Evolutionary conservation across 1,284 basidiomycete species (phyloP), one percentile per base, ranked within the genome.

Genomic region (Ceratobasidium sp.): DNA sequence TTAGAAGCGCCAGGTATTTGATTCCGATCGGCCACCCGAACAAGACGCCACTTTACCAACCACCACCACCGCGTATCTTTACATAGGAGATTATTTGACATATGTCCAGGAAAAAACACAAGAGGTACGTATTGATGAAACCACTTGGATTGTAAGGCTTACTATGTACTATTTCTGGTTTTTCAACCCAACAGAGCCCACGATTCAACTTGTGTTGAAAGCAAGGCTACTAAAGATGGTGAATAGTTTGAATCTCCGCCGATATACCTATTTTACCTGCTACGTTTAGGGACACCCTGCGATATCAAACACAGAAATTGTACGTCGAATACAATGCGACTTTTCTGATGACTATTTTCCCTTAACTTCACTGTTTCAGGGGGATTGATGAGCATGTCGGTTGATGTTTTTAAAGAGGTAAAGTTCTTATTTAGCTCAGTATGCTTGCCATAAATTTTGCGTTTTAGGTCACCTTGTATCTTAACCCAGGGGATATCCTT

Each of bases 321-420:
- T 64, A 17, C 28, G 61, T 45, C n/a, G 7, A 7, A 39, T 11
- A 7, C 20, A 37, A 20, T 7, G n/a, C 23, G 31, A 8, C 28
- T n/a, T 11, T 23, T 33, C 20, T n/a, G 8, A n/a, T 10, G 39
- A 35, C 35, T 20, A 35, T 23, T 64, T 64, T 64, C 47, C 10
- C 37, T 28, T 54, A 37, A 54, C 51, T 23, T 39, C n/a, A 23
- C n/a, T 23, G 13, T 35, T 11, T 26, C 65, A 67, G 65, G 65
- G 47, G 23, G 35, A 20, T 65, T 75, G 26, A 37, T 64, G 49
- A 42, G n/a, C 15, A 37, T 75, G 13, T 37, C 73, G 3, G 31
- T 75, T 13, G 73, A 75, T 28, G 37, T 75, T 51, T 63, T 75
- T 49, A 75, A 75, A 56, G 73, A 75, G 61, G 73, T 65, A 56